A percentile compares a stretch with the other conserved stretches of the same genome.
Evolutionary conservation across 345 rosid genomes (phyloP).

Genomic region (Ceriops tagal): DNA sequence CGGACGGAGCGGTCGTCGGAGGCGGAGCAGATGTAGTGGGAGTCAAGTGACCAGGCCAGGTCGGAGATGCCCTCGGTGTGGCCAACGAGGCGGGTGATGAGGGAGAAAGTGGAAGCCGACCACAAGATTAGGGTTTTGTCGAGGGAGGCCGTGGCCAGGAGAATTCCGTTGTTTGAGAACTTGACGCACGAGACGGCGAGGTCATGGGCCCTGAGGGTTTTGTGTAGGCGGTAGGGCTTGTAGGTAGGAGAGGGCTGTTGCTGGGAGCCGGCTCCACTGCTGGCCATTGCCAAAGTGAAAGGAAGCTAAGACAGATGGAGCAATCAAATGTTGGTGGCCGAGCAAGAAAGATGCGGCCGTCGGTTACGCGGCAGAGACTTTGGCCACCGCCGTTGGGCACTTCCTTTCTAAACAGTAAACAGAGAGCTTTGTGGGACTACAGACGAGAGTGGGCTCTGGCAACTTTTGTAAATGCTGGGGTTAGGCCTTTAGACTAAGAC

Average conservation of each 20-base stretch:
- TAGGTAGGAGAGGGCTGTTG: conserved; percentile 29
- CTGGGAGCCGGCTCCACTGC: conserved; percentile 4
- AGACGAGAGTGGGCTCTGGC: too few species aligned
- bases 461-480: too few species aligned
- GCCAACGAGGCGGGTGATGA: conserved; percentile 62
- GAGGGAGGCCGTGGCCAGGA: conserved; percentile 82
- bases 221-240: conserved; percentile 58
- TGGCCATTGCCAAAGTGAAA: conserved; percentile 3
- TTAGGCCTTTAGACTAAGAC: too few species aligned
- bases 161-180: conserved; percentile 84
- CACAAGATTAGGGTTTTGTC: conserved; percentile 80
- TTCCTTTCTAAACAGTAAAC: too few species aligned
- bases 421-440: too few species aligned
- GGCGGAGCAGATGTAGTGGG: conserved; percentile 94
- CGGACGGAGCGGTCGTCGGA: conserved; percentile 92
- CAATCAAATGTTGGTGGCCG: too few species aligned
- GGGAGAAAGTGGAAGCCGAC: conserved; percentile 56
- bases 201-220: conserved; percentile 59
- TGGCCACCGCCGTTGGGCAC: too few species aligned
- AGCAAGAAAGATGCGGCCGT: too few species aligned
- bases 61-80: conserved; percentile 79
- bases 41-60: conserved; percentile 93
- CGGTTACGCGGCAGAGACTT: too few species aligned
- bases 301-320: too few species aligned
- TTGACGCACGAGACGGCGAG: conserved; percentile 84